Evolutionary conservation across 2,329 filamentous ascomycete species (phyloP), one percentile per base, ranked within the genome.

Genomic region (Aureobasidium sp.): DNA sequence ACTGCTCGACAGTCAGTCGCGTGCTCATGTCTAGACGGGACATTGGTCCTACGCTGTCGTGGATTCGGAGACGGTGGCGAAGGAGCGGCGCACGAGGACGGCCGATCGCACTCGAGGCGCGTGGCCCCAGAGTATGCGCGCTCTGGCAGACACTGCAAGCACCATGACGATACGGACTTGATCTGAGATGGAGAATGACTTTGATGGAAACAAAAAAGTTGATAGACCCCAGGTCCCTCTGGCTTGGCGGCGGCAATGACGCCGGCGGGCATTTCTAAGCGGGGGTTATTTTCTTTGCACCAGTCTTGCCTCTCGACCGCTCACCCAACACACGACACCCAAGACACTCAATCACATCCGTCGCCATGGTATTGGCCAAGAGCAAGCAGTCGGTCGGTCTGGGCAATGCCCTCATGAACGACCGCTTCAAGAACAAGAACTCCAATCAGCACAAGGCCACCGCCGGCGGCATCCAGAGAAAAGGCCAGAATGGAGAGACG

Each of bases 321-420:
- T 4, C 10, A n/a, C 10, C 9, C 29, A 31, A 8, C 37, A 31
- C 23, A n/a, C 55, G 23, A 11, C 40, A n/a, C 19, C 43, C 11
- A 17, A 13, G 4, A 42, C 23, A 33, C 23, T 13, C 51, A 15
- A 25, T 11, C 23, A 13, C 57, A 27, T 15, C 27, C 62, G 62
- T 50, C 57, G 68, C 53, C 23, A 89, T 89, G 86, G 84, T 86
- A 69, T 77, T 89, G 69, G 85, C 94, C 75, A 99, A 97, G 78
- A 96, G 91, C 66, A 97, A 96, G 75, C 95, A 92, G 76, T 83
- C 86, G 69, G 90, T 96, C 69, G 94, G 94, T 74, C 85, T 99
- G 77, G 94, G 94, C 73, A 96, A 96, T 78, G 86, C 88, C 77
- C 84, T 99, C 73, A 99, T 99, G 94, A 97, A 97, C 74, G 94